Evolutionary conservation across 257 asterid genomes (phyloP), one percentile per base, ranked within the genome.

Genomic region (Nicotiana paniculata): DNA sequence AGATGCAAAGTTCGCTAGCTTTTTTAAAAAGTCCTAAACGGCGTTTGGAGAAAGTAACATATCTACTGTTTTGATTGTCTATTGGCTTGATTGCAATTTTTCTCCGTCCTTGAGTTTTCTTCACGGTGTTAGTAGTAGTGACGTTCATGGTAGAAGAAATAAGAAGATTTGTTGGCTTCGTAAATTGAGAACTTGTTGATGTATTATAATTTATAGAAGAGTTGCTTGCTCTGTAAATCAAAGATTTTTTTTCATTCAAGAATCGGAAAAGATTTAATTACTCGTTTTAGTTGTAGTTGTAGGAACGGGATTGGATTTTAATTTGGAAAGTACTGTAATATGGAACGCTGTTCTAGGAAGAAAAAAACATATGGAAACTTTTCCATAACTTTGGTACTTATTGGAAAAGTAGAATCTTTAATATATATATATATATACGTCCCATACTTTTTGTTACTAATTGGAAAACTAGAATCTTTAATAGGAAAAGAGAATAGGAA

Each of bases 61-160:
- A 86, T 2, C 85, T 37, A 12, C 53, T 83, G 1, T 54, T 33
- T 32, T 67, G 85, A 39, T 85, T 86, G 61, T 83, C 82, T 17
- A 87, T 86, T 59, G 87, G 88, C 75, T 82, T 82, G 5, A 88
- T 82, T 4, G 85, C 89, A 3, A 89, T 89, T 70, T 82, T 89
- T 9, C 86, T 21, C 7, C 88, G 81, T 1, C 90, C 88, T 72
- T 77, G 2, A 0, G 89, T 65, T 81, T 83, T 86, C 88, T 88
- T 86, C 4, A 26, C 39, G 21, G 39, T n/a, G 15, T 48, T 74
- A 43, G 2, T 43, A 53, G 3, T 37, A 48, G 37, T 26, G 24
- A 21, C 24, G 69, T 28, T 63, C 35, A 10, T 28, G 37, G 15
- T 62, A n/a, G 37, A 4, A 7, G 43, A 11, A 17, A 74, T 39